Percentiles rank a stretch among this genome's conserved stretches.
Conservation (phyloP, 192 early-diverging fungal species). For the Chytriomyces confervae region DNA sequence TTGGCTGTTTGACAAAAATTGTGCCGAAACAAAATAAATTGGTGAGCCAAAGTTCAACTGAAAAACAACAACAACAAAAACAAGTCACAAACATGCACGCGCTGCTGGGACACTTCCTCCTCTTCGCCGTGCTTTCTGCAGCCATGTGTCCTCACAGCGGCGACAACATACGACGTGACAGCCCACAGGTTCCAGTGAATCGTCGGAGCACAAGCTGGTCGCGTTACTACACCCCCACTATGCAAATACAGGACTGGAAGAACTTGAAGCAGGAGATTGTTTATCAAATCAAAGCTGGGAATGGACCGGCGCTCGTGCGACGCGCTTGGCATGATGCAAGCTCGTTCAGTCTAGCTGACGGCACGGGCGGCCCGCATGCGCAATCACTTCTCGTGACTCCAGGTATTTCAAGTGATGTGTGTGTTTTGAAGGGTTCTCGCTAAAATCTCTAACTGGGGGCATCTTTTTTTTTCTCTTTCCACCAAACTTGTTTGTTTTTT, state of each 20-base stretch:
- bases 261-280: constrained; percentile 2
- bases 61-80: too few relatives aligned
- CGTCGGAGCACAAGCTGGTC: not conserved
- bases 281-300: not conserved
- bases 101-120: too few relatives aligned
- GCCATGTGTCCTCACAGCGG: too few relatives aligned
- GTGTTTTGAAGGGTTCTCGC: not conserved
- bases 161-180: too few relatives aligned
- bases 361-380: not conserved
- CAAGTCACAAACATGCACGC: too few relatives aligned
- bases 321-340: not conserved
- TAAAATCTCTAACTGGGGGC: not conserved
- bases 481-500: not conserved
- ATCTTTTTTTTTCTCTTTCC: not conserved
- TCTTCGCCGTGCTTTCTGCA: too few relatives aligned
- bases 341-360: not conserved
- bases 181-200: not conserved
- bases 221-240: not conserved
- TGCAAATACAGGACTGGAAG: not conserved
- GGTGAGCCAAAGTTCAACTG: too few relatives aligned
- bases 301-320: not conserved
- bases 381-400: not conserved
- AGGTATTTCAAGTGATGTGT: not conserved
- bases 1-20: too few relatives aligned
- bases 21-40: too few relatives aligned